Evolutionary conservation across 108 stramenopile species (phyloP).

Genomic region (Nannochloropsis salina): DNA sequence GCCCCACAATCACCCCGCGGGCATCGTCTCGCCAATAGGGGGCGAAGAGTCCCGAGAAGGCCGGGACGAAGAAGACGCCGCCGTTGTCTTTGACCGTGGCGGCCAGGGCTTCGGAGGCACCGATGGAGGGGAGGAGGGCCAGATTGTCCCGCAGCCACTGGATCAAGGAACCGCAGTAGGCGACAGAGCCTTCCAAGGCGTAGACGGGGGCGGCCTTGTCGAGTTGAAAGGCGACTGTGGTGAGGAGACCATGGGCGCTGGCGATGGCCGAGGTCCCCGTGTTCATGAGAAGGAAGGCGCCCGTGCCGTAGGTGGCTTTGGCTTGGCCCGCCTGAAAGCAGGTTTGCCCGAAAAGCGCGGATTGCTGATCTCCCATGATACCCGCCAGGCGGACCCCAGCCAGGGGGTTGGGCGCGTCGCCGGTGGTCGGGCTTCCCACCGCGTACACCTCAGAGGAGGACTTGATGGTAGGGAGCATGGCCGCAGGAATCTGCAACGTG

Average conservation of each 20-base stretch:
- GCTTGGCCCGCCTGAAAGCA: slow-evolving; percentile 75
- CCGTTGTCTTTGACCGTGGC: slow-evolving; percentile 61
- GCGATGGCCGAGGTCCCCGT: slow-evolving; percentile 66
- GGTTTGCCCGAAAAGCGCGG: slow-evolving; percentile 62
- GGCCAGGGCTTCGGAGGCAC: slow-evolving; percentile 80
- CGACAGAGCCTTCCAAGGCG: slow-evolving; percentile 90
- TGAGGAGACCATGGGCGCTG: slow-evolving; percentile 79
- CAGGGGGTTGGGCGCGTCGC: slow-evolving; percentile 29
- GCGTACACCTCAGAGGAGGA: slow-evolving; percentile 57
- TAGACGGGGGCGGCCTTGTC: slow-evolving; percentile 65
- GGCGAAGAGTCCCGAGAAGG: slow-evolving; percentile 90
- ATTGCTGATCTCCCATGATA: slow-evolving; percentile 92
- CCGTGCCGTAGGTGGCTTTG: slow-evolving; percentile 91
- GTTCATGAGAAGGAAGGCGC: slow-evolving; percentile 95
- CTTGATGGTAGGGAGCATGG: slow-evolving; percentile 60
- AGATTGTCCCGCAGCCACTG: slow-evolving; percentile 96
- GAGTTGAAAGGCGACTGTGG: slow-evolving; percentile 88
- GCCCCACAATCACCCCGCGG: slow-evolving; percentile 83
- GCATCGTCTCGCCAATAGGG: slow-evolving; percentile 91
- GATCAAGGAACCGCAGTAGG: slow-evolving; percentile 81
- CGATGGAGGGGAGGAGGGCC: slow-evolving; percentile 63
- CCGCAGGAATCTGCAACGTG: slow-evolving; percentile 42
- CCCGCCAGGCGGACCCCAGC: slow-evolving; percentile 68
- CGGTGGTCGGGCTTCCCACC: not conserved
- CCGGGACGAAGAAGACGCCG: slow-evolving; percentile 92